These are phyloP conservation scores for Adansonia madagascariensis DNA, from an alignment of 441 rosid species.

Conservation along the genomic window DNA sequence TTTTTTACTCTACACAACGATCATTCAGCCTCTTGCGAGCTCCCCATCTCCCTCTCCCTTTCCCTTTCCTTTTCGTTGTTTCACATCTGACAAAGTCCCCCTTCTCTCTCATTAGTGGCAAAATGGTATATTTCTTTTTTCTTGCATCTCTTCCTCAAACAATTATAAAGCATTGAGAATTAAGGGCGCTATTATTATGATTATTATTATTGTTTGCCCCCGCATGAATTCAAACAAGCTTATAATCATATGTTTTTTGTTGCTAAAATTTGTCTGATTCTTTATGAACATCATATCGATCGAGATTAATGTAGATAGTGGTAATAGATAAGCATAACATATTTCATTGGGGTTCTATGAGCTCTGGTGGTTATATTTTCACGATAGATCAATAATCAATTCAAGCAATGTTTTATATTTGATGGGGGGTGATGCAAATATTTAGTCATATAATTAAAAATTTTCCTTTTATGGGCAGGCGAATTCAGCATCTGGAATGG, in stretches of 20 bases:
- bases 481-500: slow-evolving; percentile 58
- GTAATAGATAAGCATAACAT: neutral
- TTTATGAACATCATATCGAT: neutral
- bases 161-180: neutral
- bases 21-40: slow-evolving; percentile 28
- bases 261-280: neutral
- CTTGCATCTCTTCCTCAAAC: neutral
- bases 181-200: neutral
- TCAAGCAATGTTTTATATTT: neutral
- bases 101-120: slow-evolving; percentile 37
- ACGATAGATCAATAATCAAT: neutral
- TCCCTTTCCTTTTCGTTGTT: neutral
- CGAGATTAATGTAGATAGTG: neutral
- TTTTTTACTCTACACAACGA: slow-evolving; percentile 29
- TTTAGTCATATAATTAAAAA: neutral
- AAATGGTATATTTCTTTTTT: slow-evolving; percentile 38
- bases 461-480: slow-evolving; percentile 35
- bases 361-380: neutral
- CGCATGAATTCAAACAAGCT: neutral
- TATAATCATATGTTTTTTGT: neutral
- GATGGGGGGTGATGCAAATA: neutral
- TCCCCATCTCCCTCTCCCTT: neutral
- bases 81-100: slow-evolving; percentile 22
- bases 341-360: neutral
- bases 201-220: neutral